These are phyloP conservation scores for Pulicaria dysenterica DNA, from an alignment of 129 eudicot genomes.

Conservation along the genomic window DNA sequence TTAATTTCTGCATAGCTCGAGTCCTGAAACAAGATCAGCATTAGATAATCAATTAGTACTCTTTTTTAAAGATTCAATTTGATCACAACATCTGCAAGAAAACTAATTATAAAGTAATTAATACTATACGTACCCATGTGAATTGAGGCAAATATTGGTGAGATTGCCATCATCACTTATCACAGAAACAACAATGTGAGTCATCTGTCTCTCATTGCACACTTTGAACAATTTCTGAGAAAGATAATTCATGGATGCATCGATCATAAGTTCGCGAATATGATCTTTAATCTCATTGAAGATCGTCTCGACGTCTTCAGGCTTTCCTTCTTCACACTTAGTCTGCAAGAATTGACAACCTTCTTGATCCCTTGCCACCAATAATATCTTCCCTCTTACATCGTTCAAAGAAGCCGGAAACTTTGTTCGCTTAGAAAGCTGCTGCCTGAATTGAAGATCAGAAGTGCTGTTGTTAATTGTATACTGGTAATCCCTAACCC, in stretches of 20 bases:
- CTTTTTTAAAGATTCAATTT: no score
- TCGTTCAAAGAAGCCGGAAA: constrained; percentile 38
- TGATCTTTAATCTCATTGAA: constrained; percentile 54
- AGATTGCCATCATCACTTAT: constrained; percentile 31
- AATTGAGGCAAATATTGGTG: constrained; percentile 46
- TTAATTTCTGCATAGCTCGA: constrained; percentile 64
- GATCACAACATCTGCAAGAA: neutral
- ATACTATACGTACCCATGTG: constrained; percentile 52
- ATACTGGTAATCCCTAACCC: constrained; percentile 1
- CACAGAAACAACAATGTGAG: constrained; percentile 37
- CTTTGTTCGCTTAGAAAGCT: constrained; percentile 9
- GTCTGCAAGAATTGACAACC: constrained; percentile 55
- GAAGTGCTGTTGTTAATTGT: neutral
- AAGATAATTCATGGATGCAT: constrained; percentile 51
- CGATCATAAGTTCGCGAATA: constrained; percentile 54
- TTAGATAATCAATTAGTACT: neutral
- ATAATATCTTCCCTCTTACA: constrained; percentile 45
- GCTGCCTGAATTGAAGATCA: neutral
- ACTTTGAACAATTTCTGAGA: constrained; percentile 54
- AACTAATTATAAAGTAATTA: neutral
- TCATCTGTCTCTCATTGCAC: constrained; percentile 45
- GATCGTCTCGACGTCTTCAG: constrained; percentile 52
- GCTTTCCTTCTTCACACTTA: constrained; percentile 44
- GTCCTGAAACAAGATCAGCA: constrained; percentile 46
- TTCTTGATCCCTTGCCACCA: constrained; percentile 49